Evolutionary conservation across 2,329 filamentous ascomycete species (phyloP), one percentile per base, ranked within the genome.

Genomic region (Colletotrichum magnum): DNA sequence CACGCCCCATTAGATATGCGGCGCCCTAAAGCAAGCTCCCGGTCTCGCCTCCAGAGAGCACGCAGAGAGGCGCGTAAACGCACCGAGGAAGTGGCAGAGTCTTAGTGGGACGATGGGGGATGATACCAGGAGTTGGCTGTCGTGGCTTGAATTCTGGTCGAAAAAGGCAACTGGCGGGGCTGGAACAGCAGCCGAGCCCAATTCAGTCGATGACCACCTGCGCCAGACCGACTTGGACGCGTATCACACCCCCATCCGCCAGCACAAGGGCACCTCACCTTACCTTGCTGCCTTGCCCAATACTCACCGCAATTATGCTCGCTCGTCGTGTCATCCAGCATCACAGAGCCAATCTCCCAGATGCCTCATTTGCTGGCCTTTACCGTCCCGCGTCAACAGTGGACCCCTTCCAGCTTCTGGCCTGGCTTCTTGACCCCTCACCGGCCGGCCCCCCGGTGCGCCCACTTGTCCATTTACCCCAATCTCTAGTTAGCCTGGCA

Each of bases 291-390:
- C 32, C 51, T 50, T 28, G 39, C 26, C 51, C 52, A 48, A 57
- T 63, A 63, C 41, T 63, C 60, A 63, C 60, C 60, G 60, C 60
- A 57, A 63, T 41, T 63, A 63, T 63, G 41, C 60, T 57, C 51
- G 39, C 57, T 16, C 28, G 10, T 26, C 39, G 9, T 32, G 10
- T 41, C 28, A 39, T 59, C 26, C 43, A 39, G 39, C 43, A 48
- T 50, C 43, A 50, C 4, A n/a, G 21, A 48, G 39, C 52, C 21
- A n/a, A 43, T 47, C 28, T 56, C 16, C 15, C 48, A 5, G 41
- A n/a, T 32, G 32, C 47, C 18, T 15, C 50, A 28, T 53, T 43
- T 53, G 48, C 10, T 62, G 48, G 13, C 26, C 36, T 32, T 21
- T 57, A 51, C 60, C 41, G 51, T 63, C 13, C 48, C 36, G 58